A percentile compares a stretch with the other conserved stretches of the same genome.
Conservation (phyloP, 257 asterid genomes). For the Solanum boliviense region DNA sequence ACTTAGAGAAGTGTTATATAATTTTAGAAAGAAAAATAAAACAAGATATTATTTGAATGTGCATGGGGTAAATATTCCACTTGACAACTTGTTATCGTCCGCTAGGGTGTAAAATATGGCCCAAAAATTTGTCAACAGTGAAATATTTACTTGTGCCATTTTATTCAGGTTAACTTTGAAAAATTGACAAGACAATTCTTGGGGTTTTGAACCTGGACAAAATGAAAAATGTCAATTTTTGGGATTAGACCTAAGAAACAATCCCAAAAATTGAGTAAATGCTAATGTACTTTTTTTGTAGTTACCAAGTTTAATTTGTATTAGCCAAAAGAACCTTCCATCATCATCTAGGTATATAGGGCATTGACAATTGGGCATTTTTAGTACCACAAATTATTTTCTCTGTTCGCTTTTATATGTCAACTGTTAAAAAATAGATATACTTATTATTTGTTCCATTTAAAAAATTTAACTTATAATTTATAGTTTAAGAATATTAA, state of each 20-base stretch:
- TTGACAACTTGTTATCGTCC: neutral
- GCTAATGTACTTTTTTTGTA: neutral
- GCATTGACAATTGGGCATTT: neutral
- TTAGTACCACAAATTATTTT: neutral
- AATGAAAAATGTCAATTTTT: neutral
- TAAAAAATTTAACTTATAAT: too few species aligned
- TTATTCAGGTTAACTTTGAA: neutral
- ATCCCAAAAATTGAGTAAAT: neutral
- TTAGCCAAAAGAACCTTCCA: neutral
- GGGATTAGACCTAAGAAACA: neutral
- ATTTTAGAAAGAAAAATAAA: too few species aligned
- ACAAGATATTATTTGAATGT: neutral
- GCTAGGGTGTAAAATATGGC: neutral
- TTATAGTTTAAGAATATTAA: too few species aligned
- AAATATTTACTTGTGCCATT: neutral
- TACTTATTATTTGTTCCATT: too few species aligned
- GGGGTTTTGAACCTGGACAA: neutral
- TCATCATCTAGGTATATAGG: neutral
- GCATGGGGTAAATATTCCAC: neutral
- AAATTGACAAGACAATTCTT: neutral
- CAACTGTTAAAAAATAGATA: too few species aligned
- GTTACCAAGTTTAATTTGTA: neutral
- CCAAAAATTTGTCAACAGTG: neutral
- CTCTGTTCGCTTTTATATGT: too few species aligned
- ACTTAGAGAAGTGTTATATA: too few species aligned